Evolutionary conservation across 805 yeast genomes (phyloP), one percentile per base, ranked within the genome.

Genomic region (Ogataea pignaliae): DNA sequence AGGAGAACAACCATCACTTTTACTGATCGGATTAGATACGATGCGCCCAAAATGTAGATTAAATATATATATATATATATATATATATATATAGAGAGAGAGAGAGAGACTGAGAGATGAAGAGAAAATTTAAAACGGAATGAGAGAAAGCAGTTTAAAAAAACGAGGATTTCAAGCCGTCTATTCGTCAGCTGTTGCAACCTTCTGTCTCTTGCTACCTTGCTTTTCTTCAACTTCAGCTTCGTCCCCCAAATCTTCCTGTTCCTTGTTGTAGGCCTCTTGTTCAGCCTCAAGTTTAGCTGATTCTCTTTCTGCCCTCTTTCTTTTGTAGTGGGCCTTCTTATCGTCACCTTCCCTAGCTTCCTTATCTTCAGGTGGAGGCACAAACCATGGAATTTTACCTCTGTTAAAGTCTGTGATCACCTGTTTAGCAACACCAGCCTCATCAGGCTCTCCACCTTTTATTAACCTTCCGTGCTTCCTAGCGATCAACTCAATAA

Each of bases 361-460:
- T 42, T 76, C 82, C 21, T 69, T 75, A 50, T 79, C 86, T 53
- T 82, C 78, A 35, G 98, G 97, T 28, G 99, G 99, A 26, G 93
- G 81, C 29, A 88, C 88, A 63, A 91, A 91, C 99, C 99, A 91
- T 18, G 99, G 99, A 43, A 91, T 91, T 60, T 88, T 88, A 49
- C 99, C 99, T 67, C 99, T 79, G 68, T 89, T 91, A 74, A 91
- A 91, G 65, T 91, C 99, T 56, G 88, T 88, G 64, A 91, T 76
- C 29, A 91, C 84, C 59, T 84, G 83, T 65, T 89, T 91, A 34
- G 98, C 82, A 44, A 91, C 88, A 57, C 96, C 95, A 52, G 83
- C 73, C 67, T 91, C 97, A 65, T 91, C 98, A 1, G 98, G 96
- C 68, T 93, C 99, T 52, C 97, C 99, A 47, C 99, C 99, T 66